Base-by-base conservation (phyloP, 805 yeast genomes). In the Yarrowia bubula region DNA sequence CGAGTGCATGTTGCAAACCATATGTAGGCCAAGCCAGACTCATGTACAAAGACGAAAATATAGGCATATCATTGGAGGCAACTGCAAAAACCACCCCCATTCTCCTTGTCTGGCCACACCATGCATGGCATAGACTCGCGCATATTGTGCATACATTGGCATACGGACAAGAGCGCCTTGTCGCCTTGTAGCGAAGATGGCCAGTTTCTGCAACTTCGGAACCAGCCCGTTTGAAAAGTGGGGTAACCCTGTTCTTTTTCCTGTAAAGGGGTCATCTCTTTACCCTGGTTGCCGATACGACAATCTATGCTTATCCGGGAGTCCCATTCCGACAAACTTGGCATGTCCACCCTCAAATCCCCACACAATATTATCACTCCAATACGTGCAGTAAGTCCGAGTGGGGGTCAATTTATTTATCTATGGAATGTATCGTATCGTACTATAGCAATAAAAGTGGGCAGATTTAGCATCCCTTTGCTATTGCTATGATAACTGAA, bases 211-310 rank as follows among this genome's bases (percentile, higher is more conserved):
- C 37, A 14, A 37, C 22, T 35, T 37, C 18, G 15, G 37, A 22
- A 3, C 60, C 60, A 51, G 60, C 60, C 60, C 37, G 44, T 51
- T 38, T 14, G 44, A n/a, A 37, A 51, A 38, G 60, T 51, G 60
- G 60, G 60, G 55, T 48, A 48, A 35, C 15, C 9, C 18, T n/a
- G 18, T n/a, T 14, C 14, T 35, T 11, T 8, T n/a, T 14, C 14
- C 7, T 11, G 8, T 10, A 35, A 35, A 8, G 38, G 38, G 38
- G 4, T 35, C 10, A 35, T 35, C 28, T 22, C n/a, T 22, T 5
- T 3, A 22, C 28, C 28, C 28, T 22, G 28, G 28, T 22, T 22
- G 28, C 28, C 28, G 28, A 22, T 22, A 22, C 28, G 28, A 22
- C 28, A 22, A 22, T 22, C 28, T 22, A 22, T 22, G 28, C 15